phyloP scores from a whole-genome alignment of 1,284 basidiomycete species.

The Trichosporon asahii region DNA sequence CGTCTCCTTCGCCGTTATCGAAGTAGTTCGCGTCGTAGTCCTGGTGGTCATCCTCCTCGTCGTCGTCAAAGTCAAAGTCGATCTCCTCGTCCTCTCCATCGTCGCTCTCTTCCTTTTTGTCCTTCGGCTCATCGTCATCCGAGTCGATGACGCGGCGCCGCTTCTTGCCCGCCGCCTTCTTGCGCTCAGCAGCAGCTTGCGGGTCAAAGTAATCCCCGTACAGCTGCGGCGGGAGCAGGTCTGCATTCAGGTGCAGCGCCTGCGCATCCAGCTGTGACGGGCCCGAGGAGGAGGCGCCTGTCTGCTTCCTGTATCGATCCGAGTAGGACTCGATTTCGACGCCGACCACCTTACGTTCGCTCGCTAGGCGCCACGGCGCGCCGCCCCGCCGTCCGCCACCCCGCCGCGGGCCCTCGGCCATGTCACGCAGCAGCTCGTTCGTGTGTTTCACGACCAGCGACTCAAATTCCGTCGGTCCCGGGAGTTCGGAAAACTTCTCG shows the following conservation, averaged over 20 bases:
- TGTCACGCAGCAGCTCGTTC: conserved; percentile 25
- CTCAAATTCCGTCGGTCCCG: conserved; percentile 30
- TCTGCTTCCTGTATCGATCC: conserved; percentile 31
- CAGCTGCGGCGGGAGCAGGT: conserved; percentile 45
- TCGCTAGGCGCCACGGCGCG: conserved; percentile 42
- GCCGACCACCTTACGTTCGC: conserved; percentile 41
- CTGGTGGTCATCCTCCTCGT: conserved; percentile 47
- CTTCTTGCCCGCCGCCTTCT: conserved; percentile 5
- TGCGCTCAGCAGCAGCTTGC: not conserved
- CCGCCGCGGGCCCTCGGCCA: conserved; percentile 24
- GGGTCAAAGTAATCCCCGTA: conserved; percentile 49
- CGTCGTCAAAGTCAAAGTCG: conserved; percentile 50
- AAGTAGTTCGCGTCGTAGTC: conserved; percentile 53
- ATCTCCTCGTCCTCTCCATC: conserved; percentile 27
- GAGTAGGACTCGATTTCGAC: conserved; percentile 51
- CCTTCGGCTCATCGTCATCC: conserved; percentile 12
- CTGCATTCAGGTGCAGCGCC: conserved; percentile 34
- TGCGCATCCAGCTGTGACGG: conserved; percentile 39
- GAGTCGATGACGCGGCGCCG: conserved; percentile 19
- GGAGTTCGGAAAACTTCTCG: conserved; percentile 32
- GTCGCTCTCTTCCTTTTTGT: conserved; percentile 13
- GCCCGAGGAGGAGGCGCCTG: conserved; percentile 9
- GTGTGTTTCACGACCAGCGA: conserved; percentile 26
- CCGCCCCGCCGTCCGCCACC: conserved; percentile 13
- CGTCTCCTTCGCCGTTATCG: conserved; percentile 52